Base-by-base conservation (phyloP, 108 stramenopile species). In the Nitzschia sp. region DNA sequence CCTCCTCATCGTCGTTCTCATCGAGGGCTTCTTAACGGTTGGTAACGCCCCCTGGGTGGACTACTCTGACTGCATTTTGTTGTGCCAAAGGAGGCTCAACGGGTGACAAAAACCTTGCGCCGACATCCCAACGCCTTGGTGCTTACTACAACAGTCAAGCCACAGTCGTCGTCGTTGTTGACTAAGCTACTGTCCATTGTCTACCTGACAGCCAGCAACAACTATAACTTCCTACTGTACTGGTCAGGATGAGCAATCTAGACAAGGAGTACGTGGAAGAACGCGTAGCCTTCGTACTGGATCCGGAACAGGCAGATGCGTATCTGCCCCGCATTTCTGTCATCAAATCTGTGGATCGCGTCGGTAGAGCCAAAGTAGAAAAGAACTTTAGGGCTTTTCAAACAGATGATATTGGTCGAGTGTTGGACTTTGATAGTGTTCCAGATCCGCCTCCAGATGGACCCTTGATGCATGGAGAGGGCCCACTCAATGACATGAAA, bases 361-460 rank as follows among this genome's bases (percentile, higher is more conserved):
- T 53, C 39, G 77, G 77, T 10, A 20, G 61, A 11, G 64, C 54
- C 17, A 65, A 51, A 19, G 72, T 82, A 11, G 83, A 76, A 34
- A 78, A 72, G 53, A 53, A 53, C 51, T 67, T 76, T 65, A 80
- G 86, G 1, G 59, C 71, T 10, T 83, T 87, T 56, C 54, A 69
- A 44, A 59, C 72, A 25, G 59, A 70, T 20, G 88, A 90, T 38
- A 77, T 93, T n/a, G 62, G 73, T 25, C 86, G 91, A 14, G 83
- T 93, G 12, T 71, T 93, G 71, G 91, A 93, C 59, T 89, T 77
- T 67, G 70, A 83, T 43, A 70, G 73, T 51, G 73, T 83, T 60
- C 71, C 79, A 19, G 85, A 84, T 62, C 78, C 85, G 24, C 88
- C 86, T 6, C 69, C 83, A 11, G 83, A 77, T 52, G 84, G 83